A percentile compares a stretch with the other conserved stretches of the same genome.
Evolutionary conservation across 2,329 filamentous ascomycete species (phyloP).

Genomic region (Fusarium tanahbumbuense): DNA sequence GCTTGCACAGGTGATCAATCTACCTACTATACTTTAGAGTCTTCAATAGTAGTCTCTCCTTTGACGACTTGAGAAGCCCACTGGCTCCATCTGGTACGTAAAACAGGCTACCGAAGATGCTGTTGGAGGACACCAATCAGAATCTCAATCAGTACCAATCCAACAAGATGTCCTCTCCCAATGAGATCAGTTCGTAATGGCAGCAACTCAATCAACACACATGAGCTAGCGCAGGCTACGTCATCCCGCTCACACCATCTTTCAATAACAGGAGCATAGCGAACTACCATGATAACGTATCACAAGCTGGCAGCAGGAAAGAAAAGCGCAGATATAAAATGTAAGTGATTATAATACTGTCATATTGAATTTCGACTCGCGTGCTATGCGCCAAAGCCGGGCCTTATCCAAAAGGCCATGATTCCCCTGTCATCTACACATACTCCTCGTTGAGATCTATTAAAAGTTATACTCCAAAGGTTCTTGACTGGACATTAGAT

Average conservation of each 20-base stretch:
- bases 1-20: background rate
- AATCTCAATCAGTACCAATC: background rate
- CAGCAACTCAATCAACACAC: background rate
- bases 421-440: constrained; percentile 23
- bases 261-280: background rate
- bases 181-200: background rate
- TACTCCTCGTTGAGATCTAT: constrained; percentile 44
- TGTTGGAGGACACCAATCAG: background rate
- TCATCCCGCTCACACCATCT: constrained; percentile 24
- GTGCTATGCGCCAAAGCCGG: constrained; percentile 16
- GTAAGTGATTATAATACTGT: background rate
- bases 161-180: background rate
- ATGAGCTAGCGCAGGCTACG: constrained; percentile 26
- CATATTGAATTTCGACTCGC: constrained; percentile 21
- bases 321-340: background rate
- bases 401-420: constrained; percentile 36
- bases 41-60: background rate
- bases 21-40: too few relatives aligned
- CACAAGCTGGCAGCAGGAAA: constrained; percentile 29
- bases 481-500: constrained; percentile 22
- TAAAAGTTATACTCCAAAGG: constrained; percentile 42
- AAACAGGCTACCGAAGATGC: background rate
- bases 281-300: background rate
- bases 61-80: background rate
- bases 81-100: background rate